Base-by-base conservation (phyloP, 768 basidiomycete genomes). In the Chalciporus pseudorubinellus region DNA sequence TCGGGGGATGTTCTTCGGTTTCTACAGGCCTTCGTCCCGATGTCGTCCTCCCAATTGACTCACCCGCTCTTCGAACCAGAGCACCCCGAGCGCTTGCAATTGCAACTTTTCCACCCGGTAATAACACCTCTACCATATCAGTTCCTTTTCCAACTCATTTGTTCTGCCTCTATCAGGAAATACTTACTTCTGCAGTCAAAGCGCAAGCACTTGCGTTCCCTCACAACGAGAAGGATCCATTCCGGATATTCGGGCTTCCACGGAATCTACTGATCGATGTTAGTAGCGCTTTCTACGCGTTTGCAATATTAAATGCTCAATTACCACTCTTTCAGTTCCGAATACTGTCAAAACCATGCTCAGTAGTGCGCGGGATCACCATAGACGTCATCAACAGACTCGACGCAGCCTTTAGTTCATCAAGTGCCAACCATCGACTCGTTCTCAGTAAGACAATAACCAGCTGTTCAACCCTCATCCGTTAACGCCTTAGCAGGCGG, bases 201-300 rank as follows among this genome's bases (percentile, higher is more conserved):
- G 79, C 78, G 5, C 69, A 74, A 53, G 75, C 78, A 3, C 68
- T 77, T 46, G 70, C 70, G 29, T 83, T 83, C 55, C 57, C 72
- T 1, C 60, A 70, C 4, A 61, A 72, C 1, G 74, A 76, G 21
- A 74, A 76, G 33, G 76, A 78, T 52, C 77, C 82, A 0, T 68
- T 84, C n/a, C 72, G 77, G 26, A 74, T 77, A 48, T 92, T 84
- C 64, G 92, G 92, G 39, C 65, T 91, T 14, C 90, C 92, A 0
- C 81, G 78, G 55, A 82, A 79, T 51, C 60, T 90, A 51, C 70
- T 85, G 26, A 70, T 89, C 46, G 92, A 93, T 74, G 90, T 90
- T 39, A 19, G 79, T 69, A 3, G 29, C 41, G n/a, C 44, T n/a
- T 10, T 41, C 3, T 3, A 38, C 20, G 12, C 28, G 20, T 22